Evolutionary conservation across 1,284 basidiomycete species (phyloP), one percentile per base, ranked within the genome.

Genomic region (Puccinia hordei): DNA sequence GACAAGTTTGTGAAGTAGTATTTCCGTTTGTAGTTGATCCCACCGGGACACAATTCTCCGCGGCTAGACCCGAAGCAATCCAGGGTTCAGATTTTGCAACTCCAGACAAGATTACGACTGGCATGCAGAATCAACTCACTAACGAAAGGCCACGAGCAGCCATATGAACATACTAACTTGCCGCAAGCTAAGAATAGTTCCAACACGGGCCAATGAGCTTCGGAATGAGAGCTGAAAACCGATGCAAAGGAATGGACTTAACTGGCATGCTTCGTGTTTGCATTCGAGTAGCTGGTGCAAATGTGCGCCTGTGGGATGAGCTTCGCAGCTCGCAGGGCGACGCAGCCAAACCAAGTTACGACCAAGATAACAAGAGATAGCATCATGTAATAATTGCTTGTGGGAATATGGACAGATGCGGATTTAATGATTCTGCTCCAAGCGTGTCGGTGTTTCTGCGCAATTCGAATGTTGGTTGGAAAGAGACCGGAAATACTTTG

Each of bases 111-210:
- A 55, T 12, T n/a, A 12, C 53, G n/a, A 19, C 24, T 27, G 19
- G 15, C 46, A 24, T 9, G 22, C 22, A 5, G 22, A 55, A 55
- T 55, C 5, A 24, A 24, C 53, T 55, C 53, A 55, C 53, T 55
- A 12, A 55, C 53, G 53, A 55, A 55, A 55, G 53, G 53, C 53
- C 53, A 55, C 53, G 53, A 55, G 24, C 53, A 55, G n/a, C 53
- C 53, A 22, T 55, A 55, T 4, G 53, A 19, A 55, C 53, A 55
- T 4, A 24, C 53, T 19, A 12, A 55, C 19, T 55, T 55, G n/a
- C 53, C 53, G 24, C 53, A 55, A 55, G 53, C 53, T 55, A 55
- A 8, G 5, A 55, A 9, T 4, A 24, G 24, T 24, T 24, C 22
- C 22, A 55, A 55, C n/a, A 55, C 53, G 5, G 17, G 53, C 19